Percentiles rank a stretch among this genome's conserved stretches.
phyloP scores from a whole-genome alignment of 1,284 basidiomycete genomes.

The Bjerkandera adusta region DNA sequence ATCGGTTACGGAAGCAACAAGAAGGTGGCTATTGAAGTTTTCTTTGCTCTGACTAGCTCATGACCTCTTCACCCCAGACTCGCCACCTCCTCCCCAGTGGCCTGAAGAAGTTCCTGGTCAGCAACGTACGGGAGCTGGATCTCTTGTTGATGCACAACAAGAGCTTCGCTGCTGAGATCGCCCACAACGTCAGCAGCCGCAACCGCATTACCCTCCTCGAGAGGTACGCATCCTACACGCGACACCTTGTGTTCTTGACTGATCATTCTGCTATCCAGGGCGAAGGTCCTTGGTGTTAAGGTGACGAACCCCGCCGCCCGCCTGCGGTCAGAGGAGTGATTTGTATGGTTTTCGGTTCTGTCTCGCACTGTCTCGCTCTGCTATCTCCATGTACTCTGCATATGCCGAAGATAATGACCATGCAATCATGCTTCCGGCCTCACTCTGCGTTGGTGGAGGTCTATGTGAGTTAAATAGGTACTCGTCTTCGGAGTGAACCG shows the following conservation, averaged over 20 bases:
- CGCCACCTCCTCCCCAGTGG: conserved; percentile 94
- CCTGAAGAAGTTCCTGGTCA: conserved; percentile 91
- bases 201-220: conserved; percentile 94
- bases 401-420: conserved; percentile 37
- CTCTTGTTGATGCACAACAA: conserved; percentile 98
- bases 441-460: not conserved
- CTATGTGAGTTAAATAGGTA: not conserved
- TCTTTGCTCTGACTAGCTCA: not conserved
- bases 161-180: conserved; percentile 94
- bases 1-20: conserved; percentile 88
- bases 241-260: conserved; percentile 6
- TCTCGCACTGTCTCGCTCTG: conserved; percentile 24
- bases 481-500: not conserved
- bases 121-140: conserved; percentile 90
- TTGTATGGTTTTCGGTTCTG: conserved; percentile 30
- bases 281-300: conserved; percentile 88
- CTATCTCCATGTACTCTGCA: conserved; percentile 37
- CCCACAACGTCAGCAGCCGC: conserved; percentile 95
- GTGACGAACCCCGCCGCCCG: conserved; percentile 95
- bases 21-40: conserved; percentile 41
- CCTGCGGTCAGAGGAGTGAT: conserved; percentile 95
- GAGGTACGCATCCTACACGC: conserved; percentile 49
- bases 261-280: conserved; percentile 45
- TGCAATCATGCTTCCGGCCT: conserved; percentile 37
- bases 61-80: conserved; percentile 46